A percentile compares a stretch with the other conserved stretches of the same genome.
Evolutionary conservation across 2,329 filamentous ascomycete genomes (phyloP).

Genomic region (Aureobasidium musti): DNA sequence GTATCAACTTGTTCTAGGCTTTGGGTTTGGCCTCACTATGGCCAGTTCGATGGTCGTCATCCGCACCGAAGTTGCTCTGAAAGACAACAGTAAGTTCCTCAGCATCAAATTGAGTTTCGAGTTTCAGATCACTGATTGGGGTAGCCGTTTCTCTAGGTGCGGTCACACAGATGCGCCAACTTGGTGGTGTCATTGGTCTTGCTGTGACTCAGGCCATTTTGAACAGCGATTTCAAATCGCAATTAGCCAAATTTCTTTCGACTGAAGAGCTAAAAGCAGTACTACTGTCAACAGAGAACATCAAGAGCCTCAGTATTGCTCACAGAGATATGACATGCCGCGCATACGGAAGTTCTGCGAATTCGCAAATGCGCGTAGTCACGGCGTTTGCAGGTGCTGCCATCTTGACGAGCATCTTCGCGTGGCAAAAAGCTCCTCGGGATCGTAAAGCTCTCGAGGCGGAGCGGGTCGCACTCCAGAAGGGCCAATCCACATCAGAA

Average conservation of each 20-base stretch:
- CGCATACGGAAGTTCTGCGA: not conserved
- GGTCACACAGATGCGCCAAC: constrained; percentile 14
- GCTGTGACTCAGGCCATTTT: constrained; percentile 7
- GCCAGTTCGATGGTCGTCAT: constrained; percentile 16
- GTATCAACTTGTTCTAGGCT: constrained; percentile 1
- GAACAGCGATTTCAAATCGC: constrained; percentile 1
- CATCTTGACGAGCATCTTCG: constrained; percentile 1
- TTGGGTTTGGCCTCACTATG: constrained; percentile 8
- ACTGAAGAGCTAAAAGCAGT: not conserved
- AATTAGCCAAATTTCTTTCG: not conserved
- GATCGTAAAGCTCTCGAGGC: constrained; percentile 15
- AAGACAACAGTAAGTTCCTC: constrained; percentile 8
- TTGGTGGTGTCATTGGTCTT: constrained; percentile 11
- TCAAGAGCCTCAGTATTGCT: not conserved
- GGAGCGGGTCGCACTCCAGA: constrained; percentile 5
- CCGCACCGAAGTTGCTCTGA: constrained; percentile 9
- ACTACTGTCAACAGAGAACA: not conserved
- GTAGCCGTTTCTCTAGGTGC: constrained; percentile 6
- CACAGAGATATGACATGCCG: not conserved
- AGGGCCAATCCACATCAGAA: not conserved
- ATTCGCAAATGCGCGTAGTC: constrained; percentile 6
- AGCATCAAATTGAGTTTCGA: accelerated
- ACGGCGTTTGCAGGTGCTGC: constrained; percentile 7
- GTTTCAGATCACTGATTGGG: not conserved
- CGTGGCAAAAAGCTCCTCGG: constrained; percentile 9